Conservation (phyloP, 345 rosid genomes). For the Eucalyptus sp. region DNA sequence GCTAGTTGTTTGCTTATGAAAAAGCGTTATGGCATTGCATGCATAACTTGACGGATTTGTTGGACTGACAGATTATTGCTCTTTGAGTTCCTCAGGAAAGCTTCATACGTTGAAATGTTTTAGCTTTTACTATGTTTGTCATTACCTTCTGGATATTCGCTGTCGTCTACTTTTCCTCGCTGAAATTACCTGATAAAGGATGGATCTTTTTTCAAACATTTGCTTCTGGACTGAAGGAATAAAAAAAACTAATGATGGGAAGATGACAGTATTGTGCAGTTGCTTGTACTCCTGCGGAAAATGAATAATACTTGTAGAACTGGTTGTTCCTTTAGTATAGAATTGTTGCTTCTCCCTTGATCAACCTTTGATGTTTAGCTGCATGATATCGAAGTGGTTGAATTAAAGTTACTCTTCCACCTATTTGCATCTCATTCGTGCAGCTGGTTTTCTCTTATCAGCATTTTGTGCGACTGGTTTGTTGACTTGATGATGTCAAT, state of each 20-base stretch:
- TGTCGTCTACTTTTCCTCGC: not conserved
- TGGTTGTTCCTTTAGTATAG: not conserved
- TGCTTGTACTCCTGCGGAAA: not conserved
- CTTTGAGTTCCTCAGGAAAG: not conserved
- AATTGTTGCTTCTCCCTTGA: not conserved
- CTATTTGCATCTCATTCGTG: not conserved
- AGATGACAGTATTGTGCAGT: not conserved
- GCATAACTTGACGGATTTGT: not conserved
- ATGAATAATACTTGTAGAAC: not conserved
- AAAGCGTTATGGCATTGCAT: not conserved
- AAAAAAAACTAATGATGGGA: not conserved
- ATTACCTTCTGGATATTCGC: not conserved
- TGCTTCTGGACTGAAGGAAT: not conserved
- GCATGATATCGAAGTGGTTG: not conserved
- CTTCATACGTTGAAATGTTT: not conserved
- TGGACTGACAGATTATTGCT: not conserved
- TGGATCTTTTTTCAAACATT: not conserved
- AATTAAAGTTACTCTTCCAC: not conserved
- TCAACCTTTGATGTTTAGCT: not conserved
- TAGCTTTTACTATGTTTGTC: not conserved
- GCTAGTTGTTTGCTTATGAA: not conserved
- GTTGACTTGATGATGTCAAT: not conserved
- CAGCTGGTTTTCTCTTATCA: not conserved
- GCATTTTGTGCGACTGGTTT: not conserved
- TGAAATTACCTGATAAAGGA: not conserved